A percentile compares a stretch with the other conserved stretches of the same genome.
Evolutionary conservation across 2,329 filamentous ascomycete genomes (phyloP).

Genomic region (Penicillium sp.): DNA sequence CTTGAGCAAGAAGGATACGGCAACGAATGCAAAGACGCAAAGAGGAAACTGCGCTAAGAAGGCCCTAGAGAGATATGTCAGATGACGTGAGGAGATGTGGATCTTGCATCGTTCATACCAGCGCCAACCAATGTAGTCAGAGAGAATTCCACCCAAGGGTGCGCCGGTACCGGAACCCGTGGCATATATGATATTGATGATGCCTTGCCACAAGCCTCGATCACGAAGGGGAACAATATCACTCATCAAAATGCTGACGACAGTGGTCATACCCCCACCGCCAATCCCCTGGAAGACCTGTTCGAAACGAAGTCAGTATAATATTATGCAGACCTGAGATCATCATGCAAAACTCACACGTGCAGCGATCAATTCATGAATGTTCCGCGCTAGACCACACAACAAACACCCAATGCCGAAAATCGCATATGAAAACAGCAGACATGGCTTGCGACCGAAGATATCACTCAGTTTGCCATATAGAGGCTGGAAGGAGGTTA

Average conservation of each 20-base stretch:
- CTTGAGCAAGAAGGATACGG: constrained; percentile 63
- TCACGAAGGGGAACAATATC: constrained; percentile 70
- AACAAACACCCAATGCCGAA: constrained; percentile 50
- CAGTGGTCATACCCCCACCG: constrained; percentile 69
- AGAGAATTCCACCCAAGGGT: constrained; percentile 68
- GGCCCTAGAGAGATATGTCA: constrained; percentile 49
- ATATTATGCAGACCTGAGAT: constrained; percentile 39
- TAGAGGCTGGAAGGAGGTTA: constrained; percentile 71
- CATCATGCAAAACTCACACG: constrained; percentile 41
- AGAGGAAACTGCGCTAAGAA: constrained; percentile 71
- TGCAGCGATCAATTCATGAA: constrained; percentile 65
- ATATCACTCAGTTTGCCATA: constrained; percentile 60
- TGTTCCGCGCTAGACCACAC: constrained; percentile 62
- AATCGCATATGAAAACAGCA: constrained; percentile 52
- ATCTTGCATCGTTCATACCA: constrained; percentile 51
- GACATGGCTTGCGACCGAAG: constrained; percentile 54
- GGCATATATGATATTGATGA: constrained; percentile 71
- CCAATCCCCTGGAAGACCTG: constrained; percentile 62
- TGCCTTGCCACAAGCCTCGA: constrained; percentile 71
- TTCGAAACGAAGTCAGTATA: constrained; percentile 11
- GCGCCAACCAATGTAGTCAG: constrained; percentile 72
- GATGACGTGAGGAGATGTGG: neutral
- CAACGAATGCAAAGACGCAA: constrained; percentile 63
- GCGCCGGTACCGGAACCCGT: constrained; percentile 67
- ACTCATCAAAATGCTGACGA: constrained; percentile 67